Evolutionary conservation across 805 yeast genomes (phyloP).

Genomic region (Cyberlindnera maclurae): DNA sequence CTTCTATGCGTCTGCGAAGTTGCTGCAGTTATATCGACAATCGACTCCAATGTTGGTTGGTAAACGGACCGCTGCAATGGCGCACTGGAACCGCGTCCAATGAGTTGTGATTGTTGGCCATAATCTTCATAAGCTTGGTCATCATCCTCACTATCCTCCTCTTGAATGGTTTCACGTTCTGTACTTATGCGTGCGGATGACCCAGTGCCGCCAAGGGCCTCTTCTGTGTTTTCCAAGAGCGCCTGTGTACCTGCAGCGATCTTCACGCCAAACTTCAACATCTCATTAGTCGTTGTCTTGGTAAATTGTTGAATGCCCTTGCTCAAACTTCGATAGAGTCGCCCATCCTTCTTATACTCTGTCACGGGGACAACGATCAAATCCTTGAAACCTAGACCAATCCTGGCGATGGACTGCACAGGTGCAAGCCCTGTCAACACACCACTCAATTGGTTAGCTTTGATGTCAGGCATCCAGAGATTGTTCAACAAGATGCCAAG

Average conservation of each 20-base stretch:
- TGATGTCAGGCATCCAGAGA: slow-evolving; percentile 87
- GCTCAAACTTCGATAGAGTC: slow-evolving; percentile 60
- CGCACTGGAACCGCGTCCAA: slow-evolving; percentile 16
- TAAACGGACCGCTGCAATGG: slow-evolving; percentile 19
- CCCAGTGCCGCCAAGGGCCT: slow-evolving; percentile 70
- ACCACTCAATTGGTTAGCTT: slow-evolving; percentile 71
- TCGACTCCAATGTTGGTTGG: slow-evolving; percentile 23
- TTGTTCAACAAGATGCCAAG: slow-evolving; percentile 49
- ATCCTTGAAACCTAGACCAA: slow-evolving; percentile 73
- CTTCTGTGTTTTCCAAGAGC: slow-evolving; percentile 72
- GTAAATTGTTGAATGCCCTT: slow-evolving; percentile 72
- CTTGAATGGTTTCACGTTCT: slow-evolving; percentile 3
- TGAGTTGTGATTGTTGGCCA: slow-evolving; percentile 20
- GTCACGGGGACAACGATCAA: slow-evolving; percentile 65
- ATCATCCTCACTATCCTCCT: slow-evolving; percentile 29
- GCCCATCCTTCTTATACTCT: slow-evolving; percentile 70
- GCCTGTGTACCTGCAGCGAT: slow-evolving; percentile 85
- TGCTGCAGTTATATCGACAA: slow-evolving; percentile 13
- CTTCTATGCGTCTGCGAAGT: background rate
- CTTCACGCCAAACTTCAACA: slow-evolving; percentile 75
- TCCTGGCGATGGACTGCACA: slow-evolving; percentile 63
- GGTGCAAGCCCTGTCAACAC: slow-evolving; percentile 83
- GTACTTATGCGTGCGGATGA: slow-evolving; percentile 35
- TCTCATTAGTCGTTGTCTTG: slow-evolving; percentile 70
- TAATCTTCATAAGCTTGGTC: slow-evolving; percentile 24